Conservation (phyloP, 306 rosid species). For the Quercus agrifolia region DNA sequence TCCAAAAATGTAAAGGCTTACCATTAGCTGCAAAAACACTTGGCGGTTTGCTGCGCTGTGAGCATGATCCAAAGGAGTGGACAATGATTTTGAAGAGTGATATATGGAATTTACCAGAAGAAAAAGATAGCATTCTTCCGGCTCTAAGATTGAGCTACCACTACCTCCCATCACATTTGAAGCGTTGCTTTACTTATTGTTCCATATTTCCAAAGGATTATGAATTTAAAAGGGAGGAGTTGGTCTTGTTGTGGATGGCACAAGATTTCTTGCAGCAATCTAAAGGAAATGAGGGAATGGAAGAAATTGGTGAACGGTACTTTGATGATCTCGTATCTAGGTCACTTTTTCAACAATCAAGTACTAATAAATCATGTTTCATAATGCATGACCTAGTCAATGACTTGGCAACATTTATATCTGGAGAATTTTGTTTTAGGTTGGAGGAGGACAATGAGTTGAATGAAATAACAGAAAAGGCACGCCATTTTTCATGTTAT, state of each 20-base stretch:
- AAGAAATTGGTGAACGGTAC: conserved; percentile 21
- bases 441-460: accelerated
- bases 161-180: neutral
- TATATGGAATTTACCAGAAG: too few relatives aligned
- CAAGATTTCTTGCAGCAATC: too few relatives aligned
- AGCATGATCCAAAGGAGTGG: neutral
- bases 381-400: conserved; percentile 34
- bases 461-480: too few relatives aligned
- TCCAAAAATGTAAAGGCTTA: too few relatives aligned
- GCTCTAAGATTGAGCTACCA: conserved; percentile 1
- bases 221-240: neutral
- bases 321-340: conserved; percentile 21
- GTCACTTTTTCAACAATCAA: conserved; percentile 28
- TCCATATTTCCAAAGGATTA: conserved; percentile 25
- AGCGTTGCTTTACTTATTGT: conserved; percentile 17
- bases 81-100: neutral
- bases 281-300: too few relatives aligned
- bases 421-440: too few relatives aligned
- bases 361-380: neutral
- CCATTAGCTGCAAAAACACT: too few relatives aligned
- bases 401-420: conserved; percentile 27
- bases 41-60: too few relatives aligned
- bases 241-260: too few relatives aligned
- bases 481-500: too few relatives aligned
- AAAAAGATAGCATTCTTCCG: too few relatives aligned